phyloP scores from a whole-genome alignment of 148 eudicot genomes.

The Amaranthus palmeri region DNA sequence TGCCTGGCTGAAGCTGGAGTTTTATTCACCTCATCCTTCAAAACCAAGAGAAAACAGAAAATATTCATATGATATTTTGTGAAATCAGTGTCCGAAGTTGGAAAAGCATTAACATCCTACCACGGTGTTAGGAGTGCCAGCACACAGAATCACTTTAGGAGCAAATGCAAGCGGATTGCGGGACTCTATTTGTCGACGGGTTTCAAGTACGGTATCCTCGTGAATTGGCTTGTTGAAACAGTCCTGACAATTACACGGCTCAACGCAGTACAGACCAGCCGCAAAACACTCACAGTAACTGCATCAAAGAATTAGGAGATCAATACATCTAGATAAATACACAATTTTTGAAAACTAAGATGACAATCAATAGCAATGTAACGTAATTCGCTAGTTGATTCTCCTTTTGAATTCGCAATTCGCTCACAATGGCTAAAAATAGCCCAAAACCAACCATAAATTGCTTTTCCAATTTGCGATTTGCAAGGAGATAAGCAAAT shows the following conservation, averaged over 20 bases:
- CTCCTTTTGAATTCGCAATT: too few relatives aligned
- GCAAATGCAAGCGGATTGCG: slow-evolving; percentile 55
- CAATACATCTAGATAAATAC: background rate
- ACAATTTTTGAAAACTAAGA: background rate
- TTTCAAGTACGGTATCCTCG: slow-evolving; percentile 40
- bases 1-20: slow-evolving; percentile 54
- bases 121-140: slow-evolving; percentile 22
- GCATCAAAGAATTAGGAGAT: slow-evolving; percentile 14
- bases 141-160: slow-evolving; percentile 38
- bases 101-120: slow-evolving; percentile 18
- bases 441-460: too few relatives aligned
- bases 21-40: slow-evolving; percentile 28
- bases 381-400: too few relatives aligned
- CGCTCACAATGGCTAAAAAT: too few relatives aligned
- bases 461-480: too few relatives aligned
- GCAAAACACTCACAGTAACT: slow-evolving; percentile 53
- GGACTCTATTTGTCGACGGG: slow-evolving; percentile 45
- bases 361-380: background rate
- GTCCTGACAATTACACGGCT: slow-evolving; percentile 40
- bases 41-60: slow-evolving; percentile 4
- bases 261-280: slow-evolving; percentile 45
- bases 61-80: background rate
- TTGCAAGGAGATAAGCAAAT: too few relatives aligned
- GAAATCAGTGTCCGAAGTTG: background rate
- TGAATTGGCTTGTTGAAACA: slow-evolving; percentile 43